Base-by-base conservation (phyloP, 2,329 filamentous ascomycete species). In the Ceratocystis variospora region DNA sequence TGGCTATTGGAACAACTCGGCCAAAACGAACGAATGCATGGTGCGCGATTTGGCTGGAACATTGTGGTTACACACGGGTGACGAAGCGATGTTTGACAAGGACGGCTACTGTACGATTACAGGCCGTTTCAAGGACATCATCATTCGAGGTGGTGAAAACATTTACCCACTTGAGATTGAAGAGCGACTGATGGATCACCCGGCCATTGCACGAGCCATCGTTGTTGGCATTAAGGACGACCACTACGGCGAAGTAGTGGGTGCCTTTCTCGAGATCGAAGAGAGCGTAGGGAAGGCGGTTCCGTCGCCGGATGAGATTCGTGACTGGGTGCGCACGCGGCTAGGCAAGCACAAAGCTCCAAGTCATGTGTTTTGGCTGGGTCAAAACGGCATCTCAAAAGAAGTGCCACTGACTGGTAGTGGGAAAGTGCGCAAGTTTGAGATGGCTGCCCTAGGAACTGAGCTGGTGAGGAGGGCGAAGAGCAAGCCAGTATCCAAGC, bases 121-220 rank as follows among this genome's bases (percentile, higher is more conserved):
- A 0, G 87, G 88, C 0, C 79, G 87, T 22, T 89, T 89, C 76
- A 90, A 90, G 76, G 88, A 91, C 68, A 89, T 90, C 45, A 89
- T 90, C 67, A 90, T 90, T 68, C 79, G 87, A 71, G 87, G 87
- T 65, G 87, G 87, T 61, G 87, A 89, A 74, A 90, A 90, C 74
- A 83, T 80, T 73, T 88, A 89, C 72, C 87, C 87, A 0, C 79
- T 89, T 25, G 87, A 90, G 72, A 89, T 90, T 68, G 87, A 90
- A 74, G 86, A 89, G 73, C 81, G 87, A 2, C 79, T 90, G n/a
- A 76, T 85, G 59, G 79, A 80, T 1, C 87, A 90, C 73, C 79
- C 84, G 0, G 76, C 79, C 1, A 79, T 90, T 33, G 73, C 78
- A 0, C 78, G 82, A n/a, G 87, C 87, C 15, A 81, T 88, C 61